Evolutionary conservation across 106 monocot species (phyloP).

Genomic region (Allium fistulosum): DNA sequence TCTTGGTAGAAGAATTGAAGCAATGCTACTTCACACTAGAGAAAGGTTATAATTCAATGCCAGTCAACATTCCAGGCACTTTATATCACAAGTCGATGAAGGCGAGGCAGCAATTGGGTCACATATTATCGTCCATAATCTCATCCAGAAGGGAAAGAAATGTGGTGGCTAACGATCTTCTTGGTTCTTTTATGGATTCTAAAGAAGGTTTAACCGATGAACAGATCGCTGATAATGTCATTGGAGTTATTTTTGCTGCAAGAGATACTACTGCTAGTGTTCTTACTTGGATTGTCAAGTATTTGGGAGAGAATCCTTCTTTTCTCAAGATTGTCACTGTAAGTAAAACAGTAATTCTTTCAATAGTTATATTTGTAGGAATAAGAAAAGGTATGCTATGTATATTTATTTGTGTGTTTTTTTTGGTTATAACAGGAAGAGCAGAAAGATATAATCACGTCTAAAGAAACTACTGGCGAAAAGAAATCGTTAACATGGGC

Average conservation of each 20-base stretch:
- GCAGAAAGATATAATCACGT: slow-evolving; percentile 58
- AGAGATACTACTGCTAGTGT: slow-evolving; percentile 91
- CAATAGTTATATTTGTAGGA: no score
- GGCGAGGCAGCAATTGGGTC: slow-evolving; percentile 44
- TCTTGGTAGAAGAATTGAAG: slow-evolving; percentile 62
- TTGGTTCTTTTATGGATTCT: slow-evolving; percentile 72
- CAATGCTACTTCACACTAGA: slow-evolving; percentile 77
- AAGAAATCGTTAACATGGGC: slow-evolving; percentile 48
- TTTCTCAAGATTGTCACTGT: slow-evolving; percentile 77
- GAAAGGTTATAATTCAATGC: slow-evolving; percentile 96
- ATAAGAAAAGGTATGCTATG: no score
- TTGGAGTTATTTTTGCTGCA: slow-evolving; percentile 94
- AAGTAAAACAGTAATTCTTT: slow-evolving; percentile 8
- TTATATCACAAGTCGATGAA: slow-evolving; percentile 87
- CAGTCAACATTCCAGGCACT: slow-evolving; percentile 85
- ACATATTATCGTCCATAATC: slow-evolving; percentile 48
- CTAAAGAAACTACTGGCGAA: slow-evolving; percentile 4
- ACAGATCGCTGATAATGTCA: slow-evolving; percentile 89
- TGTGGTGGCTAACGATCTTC: slow-evolving; percentile 34
- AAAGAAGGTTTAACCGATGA: slow-evolving; percentile 64
- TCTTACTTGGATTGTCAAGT: slow-evolving; percentile 95
- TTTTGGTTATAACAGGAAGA: slow-evolving; percentile 41
- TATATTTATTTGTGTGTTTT: no score
- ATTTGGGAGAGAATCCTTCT: slow-evolving; percentile 72
- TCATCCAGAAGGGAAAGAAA: slow-evolving; percentile 31